A percentile compares a stretch with the other conserved stretches of the same genome.
Conservation (phyloP, 1,284 basidiomycete genomes). For the Volvariella volvacea region DNA sequence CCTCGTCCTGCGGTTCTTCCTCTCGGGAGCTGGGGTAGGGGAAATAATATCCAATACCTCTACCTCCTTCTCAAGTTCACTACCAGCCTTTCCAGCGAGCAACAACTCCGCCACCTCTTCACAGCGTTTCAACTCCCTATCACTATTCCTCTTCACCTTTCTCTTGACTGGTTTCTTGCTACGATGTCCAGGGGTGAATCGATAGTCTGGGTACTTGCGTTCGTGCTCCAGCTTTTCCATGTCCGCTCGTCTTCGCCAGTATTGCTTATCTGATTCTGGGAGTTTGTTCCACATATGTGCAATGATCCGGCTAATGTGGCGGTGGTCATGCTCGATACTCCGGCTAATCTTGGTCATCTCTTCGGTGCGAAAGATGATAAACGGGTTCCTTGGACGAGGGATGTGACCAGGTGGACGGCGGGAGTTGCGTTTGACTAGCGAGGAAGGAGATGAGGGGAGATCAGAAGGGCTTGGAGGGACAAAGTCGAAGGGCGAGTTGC, state of each 20-base stretch:
- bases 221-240: constrained; percentile 54
- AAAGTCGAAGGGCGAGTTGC: too few relatives aligned
- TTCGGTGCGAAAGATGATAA: constrained; percentile 79
- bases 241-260: constrained; percentile 47
- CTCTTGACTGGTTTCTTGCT: constrained; percentile 36
- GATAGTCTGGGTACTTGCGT: constrained; percentile 48
- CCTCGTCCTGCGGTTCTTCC: too few relatives aligned
- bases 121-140: constrained; percentile 41
- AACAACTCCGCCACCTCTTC: constrained; percentile 47
- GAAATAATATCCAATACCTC: too few relatives aligned
- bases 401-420: constrained; percentile 32
- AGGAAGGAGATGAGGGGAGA: too few relatives aligned
- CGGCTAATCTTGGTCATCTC: constrained; percentile 27
- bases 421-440: too few relatives aligned
- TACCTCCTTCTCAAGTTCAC: constrained; percentile 37
- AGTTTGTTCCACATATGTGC: constrained; percentile 48
- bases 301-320: constrained; percentile 53
- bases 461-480: too few relatives aligned
- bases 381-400: constrained; percentile 76
- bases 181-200: constrained; percentile 42
- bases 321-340: constrained; percentile 43
- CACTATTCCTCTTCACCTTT: constrained; percentile 44
- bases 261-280: constrained; percentile 35
- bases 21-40: too few relatives aligned
- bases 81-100: constrained; percentile 44